Evolutionary conservation across 441 rosid genomes (phyloP).

Genomic region (Mallotus japonicus): DNA sequence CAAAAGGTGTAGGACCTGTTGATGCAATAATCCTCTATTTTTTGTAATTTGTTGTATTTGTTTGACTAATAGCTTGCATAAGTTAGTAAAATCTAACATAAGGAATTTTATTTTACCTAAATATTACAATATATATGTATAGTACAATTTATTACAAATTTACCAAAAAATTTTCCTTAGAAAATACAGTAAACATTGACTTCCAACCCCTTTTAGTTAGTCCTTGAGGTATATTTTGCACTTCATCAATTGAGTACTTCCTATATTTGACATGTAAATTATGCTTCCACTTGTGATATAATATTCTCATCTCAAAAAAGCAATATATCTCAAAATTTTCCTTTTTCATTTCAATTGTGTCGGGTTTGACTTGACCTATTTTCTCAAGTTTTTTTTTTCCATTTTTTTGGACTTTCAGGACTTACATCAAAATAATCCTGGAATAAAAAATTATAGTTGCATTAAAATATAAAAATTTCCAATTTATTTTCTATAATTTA

Average conservation of each 20-base stretch:
- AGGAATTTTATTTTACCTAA: neutral
- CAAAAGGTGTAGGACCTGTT: neutral
- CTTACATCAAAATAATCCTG: slow-evolving; percentile 8
- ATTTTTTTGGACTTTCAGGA: neutral
- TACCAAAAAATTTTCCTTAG: neutral
- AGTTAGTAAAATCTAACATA: neutral
- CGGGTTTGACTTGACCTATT: neutral
- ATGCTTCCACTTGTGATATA: neutral
- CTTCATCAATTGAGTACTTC: neutral
- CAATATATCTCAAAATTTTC: neutral
- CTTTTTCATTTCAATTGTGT: neutral
- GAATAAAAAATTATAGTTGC: neutral
- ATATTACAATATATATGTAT: neutral
- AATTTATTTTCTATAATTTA: neutral
- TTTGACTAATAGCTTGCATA: neutral
- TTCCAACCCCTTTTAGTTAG: neutral
- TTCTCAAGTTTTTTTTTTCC: neutral
- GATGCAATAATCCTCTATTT: neutral
- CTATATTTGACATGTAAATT: neutral
- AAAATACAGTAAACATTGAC: neutral
- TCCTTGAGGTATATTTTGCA: neutral
- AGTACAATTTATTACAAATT: neutral
- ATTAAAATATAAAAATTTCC: neutral
- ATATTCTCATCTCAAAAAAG: neutral
- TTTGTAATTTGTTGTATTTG: neutral